Base-by-base conservation (phyloP, 2,329 filamentous ascomycete species). In the Trichoderma pleuroti region DNA sequence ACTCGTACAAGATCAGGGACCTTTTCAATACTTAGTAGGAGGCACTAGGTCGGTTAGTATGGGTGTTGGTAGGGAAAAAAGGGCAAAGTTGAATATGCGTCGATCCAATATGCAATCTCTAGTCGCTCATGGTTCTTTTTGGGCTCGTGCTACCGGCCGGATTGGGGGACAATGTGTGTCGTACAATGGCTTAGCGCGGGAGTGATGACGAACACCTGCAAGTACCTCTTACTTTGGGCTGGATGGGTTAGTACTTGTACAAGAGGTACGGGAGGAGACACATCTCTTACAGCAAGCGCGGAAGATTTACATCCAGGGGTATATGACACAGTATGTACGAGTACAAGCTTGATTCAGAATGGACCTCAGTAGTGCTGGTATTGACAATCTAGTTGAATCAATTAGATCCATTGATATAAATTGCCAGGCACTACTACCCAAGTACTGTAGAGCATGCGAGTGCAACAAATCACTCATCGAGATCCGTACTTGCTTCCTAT, bases 101-200 rank as follows among this genome's bases (percentile, higher is more conserved):
- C 26, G 61, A 64, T 64, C n/a, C 28, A 18, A 34, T 26, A 64
- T 64, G 61, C 61, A 64, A 64, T 64, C 61, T 64, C 32, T 30
- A 52, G 46, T 30, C 30, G 18, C 24, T 54, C 52, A 30, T 59
- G 54, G 28, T 32, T 32, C 18, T 12, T 54, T 54, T 65, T 30
- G 46, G 42, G 46, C 32, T 24, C 42, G 46, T 24, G 46, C 46
- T 52, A 24, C 46, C 21, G 21, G 46, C 46, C 46, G 21, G 11
- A 52, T 52, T 52, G 46, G 21, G 21, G 21, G 46, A 52, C n/a
- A 52, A 54, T 34, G n/a, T 54, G 62, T 54, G 46, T 65, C 30
- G 42, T 36, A 28, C 62, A 65, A 65, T 65, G 54, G 30, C 62
- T 46, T 64, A 64, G 39, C 39, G 62, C 46, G 46, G 21, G 21